phyloP scores from a whole-genome alignment of 495 filamentous ascomycete genomes.

The Evansstolkia leycettana region DNA sequence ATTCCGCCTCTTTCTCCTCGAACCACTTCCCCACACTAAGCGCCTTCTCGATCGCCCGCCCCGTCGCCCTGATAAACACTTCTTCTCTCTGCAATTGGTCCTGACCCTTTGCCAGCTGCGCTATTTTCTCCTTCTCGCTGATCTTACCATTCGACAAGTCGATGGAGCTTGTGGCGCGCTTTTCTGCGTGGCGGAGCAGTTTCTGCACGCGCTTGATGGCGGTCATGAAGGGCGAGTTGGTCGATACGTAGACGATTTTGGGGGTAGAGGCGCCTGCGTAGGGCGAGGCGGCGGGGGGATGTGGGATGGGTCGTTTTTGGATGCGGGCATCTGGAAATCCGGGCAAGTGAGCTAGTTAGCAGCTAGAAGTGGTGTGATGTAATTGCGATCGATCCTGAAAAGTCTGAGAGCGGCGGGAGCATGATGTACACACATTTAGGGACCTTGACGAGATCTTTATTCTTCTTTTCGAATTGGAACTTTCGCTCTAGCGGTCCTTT shows the following conservation, averaged over 20 bases:
- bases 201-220: constrained; percentile 69
- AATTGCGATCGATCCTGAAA: no score
- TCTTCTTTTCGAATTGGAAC: constrained; percentile 30
- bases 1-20: constrained; percentile 41
- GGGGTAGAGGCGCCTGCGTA: constrained; percentile 33
- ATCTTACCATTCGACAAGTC: constrained; percentile 26
- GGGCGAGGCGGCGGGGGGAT: constrained; percentile 49
- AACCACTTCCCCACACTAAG: constrained; percentile 53
- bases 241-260: constrained; percentile 71
- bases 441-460: constrained; percentile 24
- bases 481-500: constrained; percentile 16
- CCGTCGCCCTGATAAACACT: constrained; percentile 67
- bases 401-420: neutral
- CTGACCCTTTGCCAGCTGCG: constrained; percentile 24
- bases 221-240: constrained; percentile 66
- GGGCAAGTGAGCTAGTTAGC: neutral
- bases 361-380: no score
- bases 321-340: constrained; percentile 27
- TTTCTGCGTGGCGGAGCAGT: constrained; percentile 51
- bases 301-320: constrained; percentile 60
- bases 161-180: constrained; percentile 38
- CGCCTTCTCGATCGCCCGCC: constrained; percentile 64
- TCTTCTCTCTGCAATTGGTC: constrained; percentile 36
- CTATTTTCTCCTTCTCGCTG: constrained; percentile 23
- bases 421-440: constrained; percentile 22